Evolutionary conservation across 305 asterid species (phyloP), one percentile per base, ranked within the genome.

Genomic region (Rubia tinctorum): DNA sequence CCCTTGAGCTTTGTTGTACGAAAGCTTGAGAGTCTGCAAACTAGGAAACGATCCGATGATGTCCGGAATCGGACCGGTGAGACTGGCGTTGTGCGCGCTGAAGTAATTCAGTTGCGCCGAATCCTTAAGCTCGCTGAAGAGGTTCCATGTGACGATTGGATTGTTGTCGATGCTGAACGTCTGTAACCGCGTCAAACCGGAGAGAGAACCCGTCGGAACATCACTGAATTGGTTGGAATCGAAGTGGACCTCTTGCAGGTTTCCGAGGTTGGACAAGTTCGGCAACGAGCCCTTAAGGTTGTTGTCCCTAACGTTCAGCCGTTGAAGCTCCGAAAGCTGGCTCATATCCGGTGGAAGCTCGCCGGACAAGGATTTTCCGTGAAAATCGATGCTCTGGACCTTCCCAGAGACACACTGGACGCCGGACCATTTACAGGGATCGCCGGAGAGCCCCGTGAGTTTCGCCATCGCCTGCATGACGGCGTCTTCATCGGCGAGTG

Each of bases 1-100:
- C 14, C 98, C 98, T 3, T 93, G 79, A 63, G 92, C 66, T 78
- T 86, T 86, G 69, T 94, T 94, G 78, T 92, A 89, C 0, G 98
- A 84, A 43, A 94, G 84, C 69, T 82, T 76, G 42, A 94, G 87
- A 44, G 4, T 81, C 74, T 80, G 83, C 12, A 94, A 82, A 80
- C 84, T 86, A 0, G 92, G 91, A 1, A 90, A 75, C 4, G 89
- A 81, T 4, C 76, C 84, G 11, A 94, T 88, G 44, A 92, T 81
- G 40, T 90, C 97, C 0, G 99, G 99, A 68, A 94, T 86, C 14
- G 68, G 64, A 0, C 98, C 99, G 7, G 75, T 53, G 0, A 92
- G 68, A 64, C 83, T 90, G 7, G 96, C 82, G 14, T 68, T 80
- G 79, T 83, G 78, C 0, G 93, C 98, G 7, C 43, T 5, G 22